Percentiles rank a stretch among this genome's conserved stretches.
phyloP scores from a whole-genome alignment of 306 rosid genomes.

The Pterocarpus santalinus region DNA sequence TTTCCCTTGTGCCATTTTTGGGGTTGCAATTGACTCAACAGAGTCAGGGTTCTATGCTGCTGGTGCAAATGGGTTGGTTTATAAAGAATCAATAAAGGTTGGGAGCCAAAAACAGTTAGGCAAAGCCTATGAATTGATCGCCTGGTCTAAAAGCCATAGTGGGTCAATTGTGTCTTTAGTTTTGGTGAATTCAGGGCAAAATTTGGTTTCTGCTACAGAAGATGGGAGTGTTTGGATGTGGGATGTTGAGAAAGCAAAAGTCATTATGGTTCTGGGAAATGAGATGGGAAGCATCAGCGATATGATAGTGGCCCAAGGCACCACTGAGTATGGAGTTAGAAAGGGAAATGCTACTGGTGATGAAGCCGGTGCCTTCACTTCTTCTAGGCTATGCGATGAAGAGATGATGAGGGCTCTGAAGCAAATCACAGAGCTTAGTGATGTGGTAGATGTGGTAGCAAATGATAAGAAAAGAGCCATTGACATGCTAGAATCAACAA shows the following conservation, averaged over 20 bases:
- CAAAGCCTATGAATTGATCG: conserved; percentile 34
- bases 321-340: not conserved
- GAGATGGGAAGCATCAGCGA: conserved; percentile 60
- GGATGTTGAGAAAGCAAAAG: conserved; percentile 59
- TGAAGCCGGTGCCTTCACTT: not conserved
- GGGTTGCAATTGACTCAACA: conserved; percentile 53
- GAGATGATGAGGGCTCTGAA: conserved; percentile 46
- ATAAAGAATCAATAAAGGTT: conserved; percentile 48
- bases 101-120: conserved; percentile 4
- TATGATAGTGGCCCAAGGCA: conserved; percentile 55
- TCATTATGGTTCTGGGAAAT: conserved; percentile 51
- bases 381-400: conserved; percentile 30
- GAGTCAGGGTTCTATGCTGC: conserved; percentile 62
- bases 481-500: conserved; percentile 71
- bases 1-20: conserved; percentile 64
- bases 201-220: conserved; percentile 74
- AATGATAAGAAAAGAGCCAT: conserved; percentile 65
- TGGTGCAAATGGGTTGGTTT: conserved; percentile 75
- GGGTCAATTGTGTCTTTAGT: conserved; percentile 57
- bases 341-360: not conserved
- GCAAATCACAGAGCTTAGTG: conserved; percentile 52
- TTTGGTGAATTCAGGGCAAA: conserved; percentile 58
- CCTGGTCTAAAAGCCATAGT: conserved; percentile 53
- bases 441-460: conserved; percentile 30
- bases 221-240: conserved; percentile 75